A percentile compares a stretch with the other conserved stretches of the same genome.
Evolutionary conservation across 2,329 filamentous ascomycete genomes (phyloP).

Genomic region (Colletotrichum siamense): DNA sequence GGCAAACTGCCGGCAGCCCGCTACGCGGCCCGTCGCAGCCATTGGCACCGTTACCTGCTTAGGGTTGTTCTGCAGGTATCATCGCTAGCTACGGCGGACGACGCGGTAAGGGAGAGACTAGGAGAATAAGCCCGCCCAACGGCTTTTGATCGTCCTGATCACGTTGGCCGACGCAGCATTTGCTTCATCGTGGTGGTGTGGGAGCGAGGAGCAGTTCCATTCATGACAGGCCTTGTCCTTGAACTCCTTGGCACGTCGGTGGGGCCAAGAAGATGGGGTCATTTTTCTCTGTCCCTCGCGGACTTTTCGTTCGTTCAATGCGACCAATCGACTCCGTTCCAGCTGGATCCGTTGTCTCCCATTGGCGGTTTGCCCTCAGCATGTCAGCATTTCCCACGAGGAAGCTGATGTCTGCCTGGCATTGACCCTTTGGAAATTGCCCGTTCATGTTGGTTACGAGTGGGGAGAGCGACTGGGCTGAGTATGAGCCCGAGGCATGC

Average conservation of each 20-base stretch:
- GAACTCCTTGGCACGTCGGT: background rate
- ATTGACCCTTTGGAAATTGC: constrained; percentile 3
- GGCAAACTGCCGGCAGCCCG: constrained; percentile 12
- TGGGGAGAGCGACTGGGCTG: background rate
- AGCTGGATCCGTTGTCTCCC: background rate
- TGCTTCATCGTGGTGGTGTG: background rate
- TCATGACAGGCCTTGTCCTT: background rate
- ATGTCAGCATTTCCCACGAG: background rate
- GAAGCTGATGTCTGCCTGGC: background rate
- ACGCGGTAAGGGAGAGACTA: background rate
- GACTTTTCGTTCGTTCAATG: background rate
- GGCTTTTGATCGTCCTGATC: background rate
- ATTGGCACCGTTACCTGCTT: background rate
- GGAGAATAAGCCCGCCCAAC: background rate
- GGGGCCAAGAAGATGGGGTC: background rate
- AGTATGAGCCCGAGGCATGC: background rate
- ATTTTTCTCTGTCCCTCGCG: background rate
- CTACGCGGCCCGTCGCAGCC: background rate
- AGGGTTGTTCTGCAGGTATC: background rate
- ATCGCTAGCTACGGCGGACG: background rate
- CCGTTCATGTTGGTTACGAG: background rate
- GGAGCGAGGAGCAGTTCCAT: background rate
- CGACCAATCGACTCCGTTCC: background rate
- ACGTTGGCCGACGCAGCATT: background rate
- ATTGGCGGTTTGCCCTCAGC: background rate